Conservation (phyloP, 306 rosid species). For the Quercus cerris region DNA sequence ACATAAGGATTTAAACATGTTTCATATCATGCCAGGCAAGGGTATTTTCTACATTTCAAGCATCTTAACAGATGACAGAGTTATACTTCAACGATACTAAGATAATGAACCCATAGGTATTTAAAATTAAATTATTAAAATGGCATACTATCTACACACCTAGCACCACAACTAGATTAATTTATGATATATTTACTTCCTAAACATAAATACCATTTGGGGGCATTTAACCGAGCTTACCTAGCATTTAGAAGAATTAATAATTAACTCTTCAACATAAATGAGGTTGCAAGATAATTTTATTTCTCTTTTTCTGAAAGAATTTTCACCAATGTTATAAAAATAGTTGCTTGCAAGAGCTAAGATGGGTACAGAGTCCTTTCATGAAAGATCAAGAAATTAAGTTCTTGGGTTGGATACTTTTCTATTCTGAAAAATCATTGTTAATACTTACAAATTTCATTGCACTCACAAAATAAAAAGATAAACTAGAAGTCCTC, state of each 20-base stretch:
- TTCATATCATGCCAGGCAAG: not conserved
- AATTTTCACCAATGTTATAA: too few relatives aligned
- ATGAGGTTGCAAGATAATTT: not conserved
- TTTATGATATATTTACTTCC: not conserved
- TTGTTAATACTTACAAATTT: not conserved
- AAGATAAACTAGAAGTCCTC: not conserved
- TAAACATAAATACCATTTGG: not conserved
- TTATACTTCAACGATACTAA: too few relatives aligned
- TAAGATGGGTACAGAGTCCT: not conserved
- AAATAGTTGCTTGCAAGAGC: not conserved
- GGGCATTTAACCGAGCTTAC: slow-evolving; percentile 59
- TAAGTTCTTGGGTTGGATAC: not conserved
- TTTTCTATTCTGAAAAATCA: not conserved
- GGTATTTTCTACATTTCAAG: not conserved
- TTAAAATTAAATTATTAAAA: too few relatives aligned
- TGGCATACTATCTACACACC: not conserved
- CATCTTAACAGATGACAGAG: not conserved
- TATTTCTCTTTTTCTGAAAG: too few relatives aligned
- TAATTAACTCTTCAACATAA: not conserved
- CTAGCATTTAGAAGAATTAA: slow-evolving; percentile 38
- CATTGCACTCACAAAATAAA: not conserved
- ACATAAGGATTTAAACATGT: not conserved
- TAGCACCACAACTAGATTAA: not conserved
- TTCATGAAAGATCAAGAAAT: not conserved
- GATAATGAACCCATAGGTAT: too few relatives aligned